These are phyloP conservation scores for Penicillium brasilianum DNA, from an alignment of 2,329 filamentous ascomycete species.

Conservation along the genomic window DNA sequence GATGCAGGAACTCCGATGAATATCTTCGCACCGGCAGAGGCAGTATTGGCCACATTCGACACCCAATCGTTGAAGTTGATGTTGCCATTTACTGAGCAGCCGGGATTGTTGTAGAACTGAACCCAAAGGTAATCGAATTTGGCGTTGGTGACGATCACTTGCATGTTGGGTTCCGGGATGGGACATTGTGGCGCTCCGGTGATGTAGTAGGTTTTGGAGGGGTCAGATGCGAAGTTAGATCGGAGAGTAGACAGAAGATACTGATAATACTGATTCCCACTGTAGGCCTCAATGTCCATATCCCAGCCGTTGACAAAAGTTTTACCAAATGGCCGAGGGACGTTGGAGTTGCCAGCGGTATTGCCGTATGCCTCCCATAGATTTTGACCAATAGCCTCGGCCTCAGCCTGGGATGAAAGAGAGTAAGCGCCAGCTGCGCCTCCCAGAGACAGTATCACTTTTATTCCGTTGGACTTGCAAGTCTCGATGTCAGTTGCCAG, in stretches of 20 bases:
- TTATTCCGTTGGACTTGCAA: conserved; percentile 52
- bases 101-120: conserved; percentile 53
- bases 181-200: conserved; percentile 56
- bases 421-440: conserved; percentile 47
- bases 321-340: conserved; percentile 31
- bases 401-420: conserved; percentile 43
- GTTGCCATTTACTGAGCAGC: conserved; percentile 31
- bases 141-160: conserved; percentile 44
- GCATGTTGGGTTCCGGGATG: conserved; percentile 53
- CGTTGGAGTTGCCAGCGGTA: conserved; percentile 43
- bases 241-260: conserved; percentile 34
- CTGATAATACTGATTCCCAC: conserved; percentile 45
- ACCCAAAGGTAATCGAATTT: conserved; percentile 53
- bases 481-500: conserved; percentile 50
- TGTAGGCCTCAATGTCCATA: conserved; percentile 54
- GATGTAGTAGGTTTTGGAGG: conserved; percentile 51
- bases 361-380: conserved; percentile 55
- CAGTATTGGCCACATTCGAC: conserved; percentile 22
- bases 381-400: conserved; percentile 45
- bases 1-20: conserved; percentile 31
- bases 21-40: conserved; percentile 30
- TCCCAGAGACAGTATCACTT: conserved; percentile 54
- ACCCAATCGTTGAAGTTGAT: conserved; percentile 35
- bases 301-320: conserved; percentile 58
- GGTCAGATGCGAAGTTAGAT: conserved; percentile 41